Percentiles rank a stretch among this genome's conserved stretches.
These are phyloP conservation scores for Pleurotus eryngii DNA, from an alignment of 768 basidiomycete species.

Conservation along the genomic window DNA sequence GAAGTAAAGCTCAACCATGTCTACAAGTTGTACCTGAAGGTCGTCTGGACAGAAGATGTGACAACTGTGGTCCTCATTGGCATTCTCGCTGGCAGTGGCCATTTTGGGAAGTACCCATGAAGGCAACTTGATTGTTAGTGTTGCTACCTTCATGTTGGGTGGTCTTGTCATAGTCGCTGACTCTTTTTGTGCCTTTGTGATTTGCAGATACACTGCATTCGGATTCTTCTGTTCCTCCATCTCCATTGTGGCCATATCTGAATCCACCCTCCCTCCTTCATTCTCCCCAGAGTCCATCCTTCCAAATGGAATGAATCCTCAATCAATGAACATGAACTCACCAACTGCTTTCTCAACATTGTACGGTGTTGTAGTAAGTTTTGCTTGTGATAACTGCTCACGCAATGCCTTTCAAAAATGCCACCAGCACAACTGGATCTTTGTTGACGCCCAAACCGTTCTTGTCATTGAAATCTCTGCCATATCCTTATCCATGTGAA, in stretches of 20 bases:
- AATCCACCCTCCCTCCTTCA: conserved; percentile 28
- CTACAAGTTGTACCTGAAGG: conserved; percentile 10
- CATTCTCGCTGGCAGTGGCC: conserved; percentile 1
- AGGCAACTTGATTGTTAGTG: not conserved
- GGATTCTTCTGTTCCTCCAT: not conserved
- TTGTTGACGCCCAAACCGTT: conserved; percentile 15
- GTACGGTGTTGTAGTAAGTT: conserved; percentile 22
- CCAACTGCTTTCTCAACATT: conserved; percentile 12
- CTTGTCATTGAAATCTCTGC: conserved; percentile 13
- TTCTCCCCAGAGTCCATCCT: conserved; percentile 16
- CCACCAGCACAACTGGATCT: conserved; percentile 21
- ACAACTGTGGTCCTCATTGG: conserved; percentile 4
- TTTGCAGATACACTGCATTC: not conserved
- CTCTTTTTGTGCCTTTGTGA: no score
- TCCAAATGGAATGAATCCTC: conserved; percentile 14
- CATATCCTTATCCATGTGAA: conserved; percentile 17
- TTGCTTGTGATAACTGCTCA: conserved; percentile 13
- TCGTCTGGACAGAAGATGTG: conserved; percentile 18
- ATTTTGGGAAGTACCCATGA: not conserved
- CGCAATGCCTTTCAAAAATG: conserved; percentile 17
- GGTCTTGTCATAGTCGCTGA: no score
- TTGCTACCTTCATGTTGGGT: not conserved
- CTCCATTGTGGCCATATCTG: not conserved
- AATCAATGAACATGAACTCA: conserved; percentile 19
- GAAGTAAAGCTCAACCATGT: conserved; percentile 17